Percentiles rank a stretch among this genome's conserved stretches.
These are phyloP conservation scores for Crithidia fasciculata DNA, from an alignment of 208 protist genomes.

Conservation along the genomic window DNA sequence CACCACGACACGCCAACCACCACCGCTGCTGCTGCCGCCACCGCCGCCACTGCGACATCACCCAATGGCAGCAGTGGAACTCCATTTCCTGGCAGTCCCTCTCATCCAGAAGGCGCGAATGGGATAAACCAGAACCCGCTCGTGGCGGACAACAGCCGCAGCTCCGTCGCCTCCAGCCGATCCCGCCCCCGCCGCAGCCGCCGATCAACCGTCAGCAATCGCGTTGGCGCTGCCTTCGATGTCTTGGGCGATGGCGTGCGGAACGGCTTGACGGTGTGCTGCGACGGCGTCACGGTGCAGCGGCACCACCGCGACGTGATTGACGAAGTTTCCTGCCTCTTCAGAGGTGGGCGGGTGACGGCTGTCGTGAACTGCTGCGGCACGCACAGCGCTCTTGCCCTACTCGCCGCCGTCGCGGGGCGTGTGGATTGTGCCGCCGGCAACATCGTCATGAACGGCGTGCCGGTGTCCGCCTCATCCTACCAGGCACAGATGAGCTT, in stretches of 20 bases:
- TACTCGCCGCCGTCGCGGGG: conserved; percentile 53
- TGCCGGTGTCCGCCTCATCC: conserved; percentile 50
- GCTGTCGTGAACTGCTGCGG: conserved; percentile 67
- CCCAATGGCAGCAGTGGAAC: no score
- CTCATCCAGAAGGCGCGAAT: neutral
- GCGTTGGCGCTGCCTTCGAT: conserved; percentile 5
- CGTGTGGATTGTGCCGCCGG: conserved; percentile 36
- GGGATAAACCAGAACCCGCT: neutral
- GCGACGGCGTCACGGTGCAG: conserved; percentile 46
- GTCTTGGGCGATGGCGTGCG: conserved; percentile 5
- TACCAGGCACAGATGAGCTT: conserved; percentile 46
- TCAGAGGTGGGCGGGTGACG: conserved; percentile 59
- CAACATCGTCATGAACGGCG: conserved; percentile 62
- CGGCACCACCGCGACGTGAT: conserved; percentile 36
- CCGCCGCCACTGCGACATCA: neutral
- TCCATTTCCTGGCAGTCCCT: no score
- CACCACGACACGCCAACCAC: neutral
- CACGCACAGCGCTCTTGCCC: conserved; percentile 42
- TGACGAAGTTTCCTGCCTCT: conserved; percentile 47
- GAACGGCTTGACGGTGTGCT: conserved; percentile 38
- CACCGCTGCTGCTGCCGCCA: neutral
- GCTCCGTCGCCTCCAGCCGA: conserved; percentile 8
- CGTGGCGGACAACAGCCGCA: neutral
- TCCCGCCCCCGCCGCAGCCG: conserved; percentile 13
- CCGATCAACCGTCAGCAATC: neutral